Evolutionary conservation across 1,139 yeast genomes (phyloP).

Genomic region (Diutina pseudorugosa): DNA sequence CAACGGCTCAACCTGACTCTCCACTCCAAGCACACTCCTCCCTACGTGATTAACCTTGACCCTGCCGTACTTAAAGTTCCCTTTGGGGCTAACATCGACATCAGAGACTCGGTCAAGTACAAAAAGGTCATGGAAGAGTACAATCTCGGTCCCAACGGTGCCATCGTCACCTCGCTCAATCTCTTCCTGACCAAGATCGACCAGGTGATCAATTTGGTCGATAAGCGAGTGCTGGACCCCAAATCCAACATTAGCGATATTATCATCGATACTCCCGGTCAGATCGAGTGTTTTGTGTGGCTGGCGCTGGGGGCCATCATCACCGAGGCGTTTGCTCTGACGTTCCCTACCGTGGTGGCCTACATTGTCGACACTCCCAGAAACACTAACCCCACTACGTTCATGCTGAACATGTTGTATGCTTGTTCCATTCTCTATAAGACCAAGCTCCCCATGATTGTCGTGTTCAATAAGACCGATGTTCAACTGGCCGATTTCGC

Average conservation of each 20-base stretch:
- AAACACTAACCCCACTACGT: conserved; percentile 87
- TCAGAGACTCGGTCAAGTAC: conserved; percentile 91
- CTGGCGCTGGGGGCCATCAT: conserved; percentile 95
- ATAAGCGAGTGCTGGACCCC: conserved; percentile 38
- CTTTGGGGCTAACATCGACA: conserved; percentile 88
- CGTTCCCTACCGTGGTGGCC: conserved; percentile 91
- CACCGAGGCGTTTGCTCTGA: conserved; percentile 92
- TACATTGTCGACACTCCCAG: conserved; percentile 96
- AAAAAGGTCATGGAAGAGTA: conserved; percentile 91
- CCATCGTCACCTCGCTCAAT: conserved; percentile 89
- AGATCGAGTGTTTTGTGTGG: conserved; percentile 95
- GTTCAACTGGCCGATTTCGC: conserved; percentile 78
- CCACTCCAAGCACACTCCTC: conserved; percentile 60
- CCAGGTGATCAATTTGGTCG: conserved; percentile 80
- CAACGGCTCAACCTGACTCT: conserved; percentile 86
- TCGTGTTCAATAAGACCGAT: conserved; percentile 93
- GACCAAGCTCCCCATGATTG: conserved; percentile 92
- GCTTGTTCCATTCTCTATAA: conserved; percentile 96
- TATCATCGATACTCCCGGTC: conserved; percentile 96
- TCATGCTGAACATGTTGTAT: conserved; percentile 95
- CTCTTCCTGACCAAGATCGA: conserved; percentile 91
- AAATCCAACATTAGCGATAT: conserved; percentile 55
- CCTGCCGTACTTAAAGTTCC: conserved; percentile 94
- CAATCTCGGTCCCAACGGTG: conserved; percentile 95
- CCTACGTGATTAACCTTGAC: conserved; percentile 86